Conservation (phyloP, 805 yeast genomes). For the Cephaloascus albidus region DNA sequence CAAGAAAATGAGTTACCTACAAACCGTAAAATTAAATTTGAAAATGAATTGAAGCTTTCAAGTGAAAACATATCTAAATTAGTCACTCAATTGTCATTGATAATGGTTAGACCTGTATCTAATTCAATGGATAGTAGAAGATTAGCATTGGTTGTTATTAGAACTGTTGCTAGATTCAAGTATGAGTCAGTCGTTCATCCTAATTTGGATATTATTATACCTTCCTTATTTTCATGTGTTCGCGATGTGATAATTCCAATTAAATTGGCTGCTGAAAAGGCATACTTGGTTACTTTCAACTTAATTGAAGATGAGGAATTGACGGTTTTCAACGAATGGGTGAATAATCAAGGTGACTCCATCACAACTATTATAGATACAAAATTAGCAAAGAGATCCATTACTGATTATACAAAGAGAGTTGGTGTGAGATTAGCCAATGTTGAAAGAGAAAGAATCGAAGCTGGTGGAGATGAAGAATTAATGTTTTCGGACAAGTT, state of each 20-base stretch:
- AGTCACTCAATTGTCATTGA: constrained; percentile 39
- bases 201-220: constrained; percentile 47
- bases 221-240: constrained; percentile 72
- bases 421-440: constrained; percentile 81
- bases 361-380: constrained; percentile 35
- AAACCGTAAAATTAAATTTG: constrained; percentile 18
- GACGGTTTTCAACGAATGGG: constrained; percentile 55
- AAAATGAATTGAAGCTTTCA: constrained; percentile 26
- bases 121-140: constrained; percentile 73
- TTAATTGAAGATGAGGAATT: constrained; percentile 58
- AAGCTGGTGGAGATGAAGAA: constrained; percentile 85
- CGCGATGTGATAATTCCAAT: constrained; percentile 87
- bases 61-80: constrained; percentile 31
- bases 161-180: constrained; percentile 66
- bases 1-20: constrained; percentile 23
- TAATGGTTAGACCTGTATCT: constrained; percentile 43
- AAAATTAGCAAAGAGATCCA: constrained; percentile 53
- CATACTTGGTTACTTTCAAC: constrained; percentile 62
- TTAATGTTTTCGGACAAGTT: constrained; percentile 74
- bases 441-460: constrained; percentile 81
- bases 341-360: constrained; percentile 22
- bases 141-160: constrained; percentile 60
- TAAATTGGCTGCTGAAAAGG: constrained; percentile 90
- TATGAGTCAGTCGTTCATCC: constrained; percentile 41
- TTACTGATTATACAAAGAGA: constrained; percentile 83